phyloP scores from a whole-genome alignment of 345 rosid species.

The Noccaea caerulescens region DNA sequence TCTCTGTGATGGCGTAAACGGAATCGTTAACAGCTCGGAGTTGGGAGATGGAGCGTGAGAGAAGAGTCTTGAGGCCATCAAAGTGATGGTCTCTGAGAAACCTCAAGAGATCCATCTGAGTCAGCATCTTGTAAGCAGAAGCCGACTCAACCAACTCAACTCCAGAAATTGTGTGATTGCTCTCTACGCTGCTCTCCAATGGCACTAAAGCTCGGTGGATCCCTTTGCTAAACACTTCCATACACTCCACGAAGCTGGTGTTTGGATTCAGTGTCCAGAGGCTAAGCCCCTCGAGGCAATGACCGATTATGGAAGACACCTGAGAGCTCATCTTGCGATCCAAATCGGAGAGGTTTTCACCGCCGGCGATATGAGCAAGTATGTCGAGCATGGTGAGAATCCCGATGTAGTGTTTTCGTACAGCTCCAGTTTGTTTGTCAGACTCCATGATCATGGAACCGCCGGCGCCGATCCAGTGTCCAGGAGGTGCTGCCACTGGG shows the following conservation, averaged over 20 bases:
- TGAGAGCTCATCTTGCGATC: constrained; percentile 67
- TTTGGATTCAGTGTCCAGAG: constrained; percentile 80
- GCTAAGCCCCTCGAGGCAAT: constrained; percentile 75
- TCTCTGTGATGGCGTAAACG: constrained; percentile 63
- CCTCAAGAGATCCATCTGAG: constrained; percentile 76
- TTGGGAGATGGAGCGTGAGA: constrained; percentile 46
- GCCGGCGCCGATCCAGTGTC: constrained; percentile 90
- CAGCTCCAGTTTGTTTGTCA: constrained; percentile 73
- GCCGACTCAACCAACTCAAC: constrained; percentile 71
- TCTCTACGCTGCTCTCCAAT: constrained; percentile 53
- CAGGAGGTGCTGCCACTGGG: constrained; percentile 86
- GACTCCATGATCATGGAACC: constrained; percentile 94
- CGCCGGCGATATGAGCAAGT: constrained; percentile 66
- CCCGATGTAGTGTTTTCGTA: constrained; percentile 82
- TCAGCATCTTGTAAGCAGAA: constrained; percentile 64
- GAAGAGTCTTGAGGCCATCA: constrained; percentile 46
- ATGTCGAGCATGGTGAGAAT: constrained; percentile 86
- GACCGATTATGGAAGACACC: constrained; percentile 72
- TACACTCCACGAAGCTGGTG: constrained; percentile 68
- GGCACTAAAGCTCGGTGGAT: constrained; percentile 87
- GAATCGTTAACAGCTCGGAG: constrained; percentile 56
- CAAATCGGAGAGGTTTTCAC: constrained; percentile 43
- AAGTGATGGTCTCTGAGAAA: constrained; percentile 53
- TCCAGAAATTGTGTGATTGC: constrained; percentile 45
- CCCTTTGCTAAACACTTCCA: constrained; percentile 89